Conservation (phyloP, 345 rosid species). For the Kandelia obovata region DNA sequence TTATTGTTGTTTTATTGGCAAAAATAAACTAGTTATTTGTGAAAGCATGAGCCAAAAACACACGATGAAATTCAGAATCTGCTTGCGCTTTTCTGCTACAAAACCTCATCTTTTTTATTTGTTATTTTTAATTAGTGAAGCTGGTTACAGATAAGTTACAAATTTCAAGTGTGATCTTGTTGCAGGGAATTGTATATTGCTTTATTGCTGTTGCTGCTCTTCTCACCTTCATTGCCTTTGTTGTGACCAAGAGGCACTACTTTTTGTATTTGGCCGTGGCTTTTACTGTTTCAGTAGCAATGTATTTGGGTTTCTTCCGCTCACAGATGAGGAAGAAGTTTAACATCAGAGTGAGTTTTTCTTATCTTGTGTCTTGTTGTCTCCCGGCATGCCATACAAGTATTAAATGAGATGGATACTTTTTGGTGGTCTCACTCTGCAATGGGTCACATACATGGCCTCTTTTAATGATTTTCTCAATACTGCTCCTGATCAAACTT, state of each 20-base stretch:
- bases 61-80: neutral
- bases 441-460: too few relatives aligned
- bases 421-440: too few relatives aligned
- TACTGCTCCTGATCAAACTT: too few relatives aligned
- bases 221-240: slow-evolving; percentile 51
- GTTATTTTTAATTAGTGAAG: too few relatives aligned
- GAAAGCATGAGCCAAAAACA: too few relatives aligned
- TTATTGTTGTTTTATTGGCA: neutral
- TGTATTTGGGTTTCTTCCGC: slow-evolving; percentile 71
- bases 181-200: slow-evolving; percentile 64
- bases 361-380: neutral
- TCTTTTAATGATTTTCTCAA: too few relatives aligned
- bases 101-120: neutral
- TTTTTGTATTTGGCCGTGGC: slow-evolving; percentile 66
- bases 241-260: slow-evolving; percentile 51
- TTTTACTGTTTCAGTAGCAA: slow-evolving; percentile 46
- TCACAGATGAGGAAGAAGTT: slow-evolving; percentile 61
- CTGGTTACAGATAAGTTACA: neutral
- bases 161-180: slow-evolving; percentile 23
- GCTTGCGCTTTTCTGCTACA: slow-evolving; percentile 2
- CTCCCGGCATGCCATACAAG: too few relatives aligned
- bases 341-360: slow-evolving; percentile 67
- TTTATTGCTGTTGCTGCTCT: slow-evolving; percentile 42
- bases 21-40: neutral
- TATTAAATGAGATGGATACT: too few relatives aligned